phyloP scores from a whole-genome alignment of 257 asterid species.

The Avicennia marina region DNA sequence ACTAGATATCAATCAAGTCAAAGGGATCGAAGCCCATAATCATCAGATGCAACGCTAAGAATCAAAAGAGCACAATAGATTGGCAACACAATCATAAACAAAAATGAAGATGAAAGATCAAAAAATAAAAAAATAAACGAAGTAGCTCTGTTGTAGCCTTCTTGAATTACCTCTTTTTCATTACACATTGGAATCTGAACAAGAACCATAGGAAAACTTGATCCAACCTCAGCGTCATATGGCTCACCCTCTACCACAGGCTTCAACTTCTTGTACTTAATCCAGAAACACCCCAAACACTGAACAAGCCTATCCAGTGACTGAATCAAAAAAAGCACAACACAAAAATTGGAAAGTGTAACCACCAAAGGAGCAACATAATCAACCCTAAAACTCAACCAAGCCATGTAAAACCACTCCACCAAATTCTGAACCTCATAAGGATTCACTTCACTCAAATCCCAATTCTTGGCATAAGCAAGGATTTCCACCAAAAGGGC shows the following conservation, averaged over 20 bases:
- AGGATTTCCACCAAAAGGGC: constrained; percentile 56
- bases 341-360: constrained; percentile 45
- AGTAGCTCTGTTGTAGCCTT: too few species aligned
- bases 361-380: constrained; percentile 59
- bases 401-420: constrained; percentile 58
- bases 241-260: constrained; percentile 17
- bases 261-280: constrained; percentile 17
- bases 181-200: constrained; percentile 39
- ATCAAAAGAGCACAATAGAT: background rate
- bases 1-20: too few species aligned
- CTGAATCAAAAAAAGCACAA: constrained; percentile 28
- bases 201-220: constrained; percentile 32
- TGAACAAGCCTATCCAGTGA: constrained; percentile 27
- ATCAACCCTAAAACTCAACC: constrained; percentile 65
- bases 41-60: background rate
- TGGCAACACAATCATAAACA: too few species aligned
- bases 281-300: constrained; percentile 33
- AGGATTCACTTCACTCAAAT: constrained; percentile 52
- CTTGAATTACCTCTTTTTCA: constrained; percentile 53
- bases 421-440: constrained; percentile 61
- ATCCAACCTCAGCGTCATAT: constrained; percentile 19
- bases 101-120: too few species aligned
- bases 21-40: background rate
- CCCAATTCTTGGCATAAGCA: constrained; percentile 69
- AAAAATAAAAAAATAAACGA: too few species aligned